These are phyloP conservation scores for Oenanthe javanica DNA, from an alignment of 140 eudicot genomes.

Conservation along the genomic window DNA sequence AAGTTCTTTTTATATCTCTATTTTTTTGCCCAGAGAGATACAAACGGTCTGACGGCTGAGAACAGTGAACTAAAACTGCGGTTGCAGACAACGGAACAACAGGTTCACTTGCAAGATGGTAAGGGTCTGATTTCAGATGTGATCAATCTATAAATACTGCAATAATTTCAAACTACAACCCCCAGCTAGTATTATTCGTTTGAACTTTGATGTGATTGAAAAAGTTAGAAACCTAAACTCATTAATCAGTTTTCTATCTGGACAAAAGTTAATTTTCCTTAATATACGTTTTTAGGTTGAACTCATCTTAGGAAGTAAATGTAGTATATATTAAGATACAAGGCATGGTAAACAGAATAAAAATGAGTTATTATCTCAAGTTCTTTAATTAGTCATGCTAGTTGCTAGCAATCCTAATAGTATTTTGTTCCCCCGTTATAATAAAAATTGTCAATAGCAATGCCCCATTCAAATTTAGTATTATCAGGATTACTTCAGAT, in stretches of 20 bases:
- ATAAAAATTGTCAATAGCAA: too few relatives aligned
- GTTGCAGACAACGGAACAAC: slow-evolving; percentile 86
- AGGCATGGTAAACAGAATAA: neutral
- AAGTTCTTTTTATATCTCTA: neutral
- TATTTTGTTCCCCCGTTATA: neutral
- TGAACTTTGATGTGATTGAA: neutral
- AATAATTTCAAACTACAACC: neutral
- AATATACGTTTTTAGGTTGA: neutral
- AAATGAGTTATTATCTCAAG: neutral
- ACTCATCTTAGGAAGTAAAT: neutral
- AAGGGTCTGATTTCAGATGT: slow-evolving; percentile 15
- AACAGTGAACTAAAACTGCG: slow-evolving; percentile 86
- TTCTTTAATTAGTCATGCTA: neutral
- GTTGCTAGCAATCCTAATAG: neutral
- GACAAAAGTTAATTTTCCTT: neutral
- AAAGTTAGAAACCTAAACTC: neutral
- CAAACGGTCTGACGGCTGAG: slow-evolving; percentile 66
- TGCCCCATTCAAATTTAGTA: neutral
- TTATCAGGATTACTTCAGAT: neutral
- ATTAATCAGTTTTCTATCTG: neutral
- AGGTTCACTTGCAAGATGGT: slow-evolving; percentile 95
- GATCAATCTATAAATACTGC: neutral
- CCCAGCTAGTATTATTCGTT: neutral
- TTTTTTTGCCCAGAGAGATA: slow-evolving; percentile 43
- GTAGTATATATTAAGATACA: neutral